Conservation (phyloP, 23 red algal species). For the Gracilaria gracilis region DNA sequence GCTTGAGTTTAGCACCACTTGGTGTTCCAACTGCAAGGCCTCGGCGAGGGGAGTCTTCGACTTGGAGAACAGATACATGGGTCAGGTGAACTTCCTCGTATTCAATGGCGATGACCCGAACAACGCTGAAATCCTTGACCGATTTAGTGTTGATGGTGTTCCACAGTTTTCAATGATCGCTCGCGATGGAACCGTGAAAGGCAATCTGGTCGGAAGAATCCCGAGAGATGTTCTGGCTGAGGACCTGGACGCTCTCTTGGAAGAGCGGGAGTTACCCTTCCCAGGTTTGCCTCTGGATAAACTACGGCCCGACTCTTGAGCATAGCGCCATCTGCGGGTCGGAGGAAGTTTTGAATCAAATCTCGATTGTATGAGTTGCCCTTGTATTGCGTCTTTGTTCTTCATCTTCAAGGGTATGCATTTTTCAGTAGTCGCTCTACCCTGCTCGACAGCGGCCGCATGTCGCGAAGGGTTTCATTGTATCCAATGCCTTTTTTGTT, state of each 20-base stretch:
- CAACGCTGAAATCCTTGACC: slow-evolving; percentile 57
- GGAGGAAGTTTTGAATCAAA: no score
- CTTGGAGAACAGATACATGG: slow-evolving; percentile 43
- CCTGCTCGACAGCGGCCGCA: no score
- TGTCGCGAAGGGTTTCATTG: no score
- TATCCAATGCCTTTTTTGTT: no score
- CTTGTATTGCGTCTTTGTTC: no score
- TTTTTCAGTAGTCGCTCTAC: no score
- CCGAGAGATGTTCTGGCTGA: slow-evolving; percentile 55
- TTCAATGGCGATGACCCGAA: slow-evolving; percentile 68
- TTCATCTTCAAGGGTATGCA: no score
- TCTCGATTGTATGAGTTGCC: no score
- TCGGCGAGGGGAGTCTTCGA: slow-evolving; percentile 51
- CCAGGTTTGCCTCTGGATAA: slow-evolving; percentile 34
- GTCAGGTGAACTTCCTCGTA: slow-evolving; percentile 65
- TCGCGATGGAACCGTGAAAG: slow-evolving; percentile 45
- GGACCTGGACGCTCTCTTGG: slow-evolving; percentile 67
- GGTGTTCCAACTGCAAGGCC: slow-evolving; percentile 63
- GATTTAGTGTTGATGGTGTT: slow-evolving; percentile 68
- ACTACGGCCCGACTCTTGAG: background rate
- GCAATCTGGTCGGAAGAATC: slow-evolving; percentile 60
- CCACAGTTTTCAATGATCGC: slow-evolving; percentile 65
- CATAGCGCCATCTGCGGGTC: background rate
- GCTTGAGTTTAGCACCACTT: slow-evolving; percentile 67
- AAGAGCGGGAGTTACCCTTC: slow-evolving; percentile 57